Conservation (phyloP, 495 filamentous ascomycete species). For the Penicilliopsis zonata region DNA sequence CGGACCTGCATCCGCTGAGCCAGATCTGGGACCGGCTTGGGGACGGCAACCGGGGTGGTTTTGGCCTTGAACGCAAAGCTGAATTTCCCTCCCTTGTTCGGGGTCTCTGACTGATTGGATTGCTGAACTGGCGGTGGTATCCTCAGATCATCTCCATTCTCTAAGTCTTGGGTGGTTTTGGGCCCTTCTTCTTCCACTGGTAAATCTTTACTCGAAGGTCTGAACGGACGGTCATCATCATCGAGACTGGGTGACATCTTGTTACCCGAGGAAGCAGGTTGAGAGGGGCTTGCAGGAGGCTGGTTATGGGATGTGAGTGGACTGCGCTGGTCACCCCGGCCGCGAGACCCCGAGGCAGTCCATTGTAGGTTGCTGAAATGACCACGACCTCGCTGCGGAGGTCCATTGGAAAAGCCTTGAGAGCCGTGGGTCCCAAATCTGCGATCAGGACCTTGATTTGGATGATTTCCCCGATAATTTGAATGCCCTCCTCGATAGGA, state of each 20-base stretch:
- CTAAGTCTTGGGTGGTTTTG: slow-evolving; percentile 19
- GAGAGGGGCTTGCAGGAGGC: slow-evolving; percentile 14
- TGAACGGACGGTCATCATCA: slow-evolving; percentile 49
- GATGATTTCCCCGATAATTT: slow-evolving; percentile 42
- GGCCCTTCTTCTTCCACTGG: slow-evolving; percentile 48
- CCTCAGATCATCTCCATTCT: slow-evolving; percentile 20
- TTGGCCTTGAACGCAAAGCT: slow-evolving; percentile 84
- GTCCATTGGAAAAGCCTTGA: slow-evolving; percentile 11
- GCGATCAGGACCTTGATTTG: slow-evolving; percentile 36
- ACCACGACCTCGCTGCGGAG: slow-evolving; percentile 18
- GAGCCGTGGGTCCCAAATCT: slow-evolving; percentile 25
- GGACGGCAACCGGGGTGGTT: slow-evolving; percentile 36
- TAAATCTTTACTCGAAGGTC: slow-evolving; percentile 45
- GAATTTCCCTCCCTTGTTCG: slow-evolving; percentile 58
- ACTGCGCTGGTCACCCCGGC: slow-evolving; percentile 18
- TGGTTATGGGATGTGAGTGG: slow-evolving; percentile 18
- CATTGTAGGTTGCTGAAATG: slow-evolving; percentile 53
- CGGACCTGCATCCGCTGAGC: slow-evolving; percentile 54
- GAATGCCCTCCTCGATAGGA: slow-evolving; percentile 43
- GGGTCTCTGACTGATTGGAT: slow-evolving; percentile 35
- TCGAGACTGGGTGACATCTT: slow-evolving; percentile 21
- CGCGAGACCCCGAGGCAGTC: slow-evolving; percentile 33
- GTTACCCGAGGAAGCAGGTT: slow-evolving; percentile 20
- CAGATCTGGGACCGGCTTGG: slow-evolving; percentile 60
- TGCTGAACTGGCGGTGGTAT: slow-evolving; percentile 38